A percentile compares a stretch with the other conserved stretches of the same genome.
Evolutionary conservation across 2,329 filamentous ascomycete species (phyloP).

Genomic region (Thielaviopsis punctulata): DNA sequence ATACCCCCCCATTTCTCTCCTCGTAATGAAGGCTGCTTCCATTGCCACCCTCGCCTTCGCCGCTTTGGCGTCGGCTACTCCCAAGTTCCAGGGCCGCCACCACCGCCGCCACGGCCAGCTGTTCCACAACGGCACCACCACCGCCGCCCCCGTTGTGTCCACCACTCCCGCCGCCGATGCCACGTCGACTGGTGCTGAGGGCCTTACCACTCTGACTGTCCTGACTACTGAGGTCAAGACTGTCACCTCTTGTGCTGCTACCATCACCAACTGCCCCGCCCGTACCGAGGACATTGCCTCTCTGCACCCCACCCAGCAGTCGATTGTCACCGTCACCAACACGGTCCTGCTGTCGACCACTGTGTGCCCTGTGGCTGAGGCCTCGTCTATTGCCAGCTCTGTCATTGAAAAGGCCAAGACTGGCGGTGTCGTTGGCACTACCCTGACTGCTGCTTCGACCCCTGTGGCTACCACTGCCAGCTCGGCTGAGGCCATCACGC

Average conservation of each 20-base stretch:
- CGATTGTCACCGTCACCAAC: constrained; percentile 22
- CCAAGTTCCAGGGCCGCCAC: constrained; percentile 8
- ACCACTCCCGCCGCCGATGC: background rate
- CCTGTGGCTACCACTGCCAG: constrained; percentile 15
- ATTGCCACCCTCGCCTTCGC: constrained; percentile 10
- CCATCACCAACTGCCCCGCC: constrained; percentile 38
- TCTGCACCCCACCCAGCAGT: constrained; percentile 21
- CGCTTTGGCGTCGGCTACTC: constrained; percentile 7
- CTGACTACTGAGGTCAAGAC: constrained; percentile 37
- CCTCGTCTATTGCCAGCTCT: constrained; percentile 24
- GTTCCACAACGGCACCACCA: background rate
- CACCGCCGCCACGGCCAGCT: constrained; percentile 3
- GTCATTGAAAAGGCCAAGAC: constrained; percentile 21
- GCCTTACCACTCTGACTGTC: constrained; percentile 28
- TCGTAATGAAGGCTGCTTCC: constrained; percentile 10
- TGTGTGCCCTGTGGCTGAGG: constrained; percentile 29
- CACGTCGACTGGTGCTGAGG: constrained; percentile 11
- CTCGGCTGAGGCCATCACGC: background rate
- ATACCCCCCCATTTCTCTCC: background rate
- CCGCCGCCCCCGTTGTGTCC: background rate
- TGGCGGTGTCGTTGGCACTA: constrained; percentile 23
- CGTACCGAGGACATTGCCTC: constrained; percentile 18
- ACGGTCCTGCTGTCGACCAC: constrained; percentile 24
- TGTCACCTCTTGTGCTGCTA: constrained; percentile 39
- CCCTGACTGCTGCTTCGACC: constrained; percentile 20